These are phyloP conservation scores for Hypoxylon sp. DNA, from an alignment of 2,329 filamentous ascomycete species.

Conservation along the genomic window DNA sequence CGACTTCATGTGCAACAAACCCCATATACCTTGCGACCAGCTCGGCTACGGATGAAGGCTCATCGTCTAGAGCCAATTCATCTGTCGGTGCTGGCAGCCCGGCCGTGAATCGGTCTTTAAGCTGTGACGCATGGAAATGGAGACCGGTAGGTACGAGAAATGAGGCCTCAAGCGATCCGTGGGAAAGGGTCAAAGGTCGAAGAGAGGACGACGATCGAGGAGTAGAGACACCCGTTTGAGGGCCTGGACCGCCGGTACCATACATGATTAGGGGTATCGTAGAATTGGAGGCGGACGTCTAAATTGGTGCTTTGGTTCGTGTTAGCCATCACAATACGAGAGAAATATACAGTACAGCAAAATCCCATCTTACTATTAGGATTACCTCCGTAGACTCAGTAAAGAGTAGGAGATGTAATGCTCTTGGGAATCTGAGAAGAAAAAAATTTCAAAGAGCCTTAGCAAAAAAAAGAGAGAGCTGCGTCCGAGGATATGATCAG, in stretches of 20 bases:
- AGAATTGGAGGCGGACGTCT: slow-evolving; percentile 32
- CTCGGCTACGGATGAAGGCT: slow-evolving; percentile 95
- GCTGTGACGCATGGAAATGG: slow-evolving; percentile 94
- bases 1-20: slow-evolving; percentile 88
- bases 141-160: slow-evolving; percentile 95
- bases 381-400: slow-evolving; percentile 58
- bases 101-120: slow-evolving; percentile 90
- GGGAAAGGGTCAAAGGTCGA: slow-evolving; percentile 88
- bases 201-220: slow-evolving; percentile 94
- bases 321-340: slow-evolving; percentile 21
- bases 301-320: slow-evolving; percentile 18
- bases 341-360: not conserved
- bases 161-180: slow-evolving; percentile 95
- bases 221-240: slow-evolving; percentile 96
- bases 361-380: slow-evolving; percentile 39
- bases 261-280: slow-evolving; percentile 79
- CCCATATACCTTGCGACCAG: slow-evolving; percentile 94
- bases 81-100: slow-evolving; percentile 93
- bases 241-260: slow-evolving; percentile 79
- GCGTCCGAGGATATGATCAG: slow-evolving; percentile 24
- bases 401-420: slow-evolving; percentile 57
- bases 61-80: slow-evolving; percentile 97
- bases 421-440: slow-evolving; percentile 21
- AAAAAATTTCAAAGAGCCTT: slow-evolving; percentile 18
- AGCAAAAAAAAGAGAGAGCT: slow-evolving; percentile 19